phyloP scores from a whole-genome alignment of 257 asterid species.

The Solanum ossicruentum region DNA sequence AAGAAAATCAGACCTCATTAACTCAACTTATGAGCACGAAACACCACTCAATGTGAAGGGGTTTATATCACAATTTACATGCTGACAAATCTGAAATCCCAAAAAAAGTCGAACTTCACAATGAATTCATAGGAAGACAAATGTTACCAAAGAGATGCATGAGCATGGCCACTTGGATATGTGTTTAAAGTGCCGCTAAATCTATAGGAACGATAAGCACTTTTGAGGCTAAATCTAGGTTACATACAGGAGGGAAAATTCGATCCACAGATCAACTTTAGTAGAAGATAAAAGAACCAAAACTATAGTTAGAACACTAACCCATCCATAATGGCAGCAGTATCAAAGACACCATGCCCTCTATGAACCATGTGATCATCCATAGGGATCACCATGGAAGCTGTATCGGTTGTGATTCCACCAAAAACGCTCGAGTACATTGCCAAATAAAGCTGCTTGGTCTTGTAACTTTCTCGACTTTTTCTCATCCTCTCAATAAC shows the following conservation, averaged over 20 bases:
- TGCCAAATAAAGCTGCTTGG: conserved; percentile 67
- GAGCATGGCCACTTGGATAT: background rate
- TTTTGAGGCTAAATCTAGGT: background rate
- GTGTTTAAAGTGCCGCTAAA: background rate
- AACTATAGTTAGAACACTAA: conserved; percentile 17
- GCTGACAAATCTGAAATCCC: background rate
- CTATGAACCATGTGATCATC: conserved; percentile 97
- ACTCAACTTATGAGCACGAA: background rate
- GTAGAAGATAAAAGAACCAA: background rate
- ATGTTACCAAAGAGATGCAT: background rate
- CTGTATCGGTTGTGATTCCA: conserved; percentile 80
- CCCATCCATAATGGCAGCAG: conserved; percentile 83
- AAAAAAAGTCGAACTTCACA: background rate
- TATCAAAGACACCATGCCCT: conserved; percentile 95
- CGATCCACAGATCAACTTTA: background rate
- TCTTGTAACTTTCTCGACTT: conserved; percentile 26
- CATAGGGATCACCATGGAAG: conserved; percentile 85
- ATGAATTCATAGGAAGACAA: background rate
- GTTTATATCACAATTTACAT: background rate
- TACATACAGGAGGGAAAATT: background rate
- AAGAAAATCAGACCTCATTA: background rate
- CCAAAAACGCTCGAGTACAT: conserved; percentile 84
- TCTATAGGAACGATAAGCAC: background rate
- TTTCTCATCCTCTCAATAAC: conserved; percentile 54
- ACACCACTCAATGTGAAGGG: background rate